These are phyloP conservation scores for Vicia villosa DNA, from an alignment of 306 rosid genomes.

Conservation along the genomic window DNA sequence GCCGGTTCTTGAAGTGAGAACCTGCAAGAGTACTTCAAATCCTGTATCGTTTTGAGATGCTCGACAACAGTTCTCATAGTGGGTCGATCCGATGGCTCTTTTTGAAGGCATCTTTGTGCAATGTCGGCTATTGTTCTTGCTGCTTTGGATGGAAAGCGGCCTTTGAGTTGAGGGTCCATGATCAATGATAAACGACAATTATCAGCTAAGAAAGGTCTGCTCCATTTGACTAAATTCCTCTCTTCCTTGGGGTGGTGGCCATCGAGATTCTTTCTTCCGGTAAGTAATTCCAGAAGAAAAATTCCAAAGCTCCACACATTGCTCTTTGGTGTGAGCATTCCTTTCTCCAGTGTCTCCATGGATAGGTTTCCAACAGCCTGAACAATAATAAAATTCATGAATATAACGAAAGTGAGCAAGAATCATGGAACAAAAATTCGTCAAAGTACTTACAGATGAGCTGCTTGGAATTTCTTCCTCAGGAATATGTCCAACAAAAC, in stretches of 20 bases:
- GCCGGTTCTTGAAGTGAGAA: slow-evolving; percentile 92
- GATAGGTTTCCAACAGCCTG: slow-evolving; percentile 95
- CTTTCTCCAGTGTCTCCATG: slow-evolving; percentile 90
- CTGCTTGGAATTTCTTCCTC: slow-evolving; percentile 81
- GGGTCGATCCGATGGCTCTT: slow-evolving; percentile 94
- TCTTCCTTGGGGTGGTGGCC: slow-evolving; percentile 95
- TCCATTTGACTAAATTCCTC: slow-evolving; percentile 94
- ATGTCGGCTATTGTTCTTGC: slow-evolving; percentile 85
- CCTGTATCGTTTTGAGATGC: slow-evolving; percentile 76
- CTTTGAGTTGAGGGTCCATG: slow-evolving; percentile 91
- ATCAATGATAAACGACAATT: slow-evolving; percentile 79
- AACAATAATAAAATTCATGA: slow-evolving; percentile 24
- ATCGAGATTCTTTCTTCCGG: slow-evolving; percentile 89
- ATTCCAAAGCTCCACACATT: slow-evolving; percentile 96
- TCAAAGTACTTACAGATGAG: slow-evolving; percentile 66
- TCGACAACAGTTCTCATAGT: slow-evolving; percentile 92
- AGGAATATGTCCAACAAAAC: slow-evolving; percentile 89
- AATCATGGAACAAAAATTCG: neutral
- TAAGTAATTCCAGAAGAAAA: slow-evolving; percentile 88
- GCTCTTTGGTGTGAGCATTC: slow-evolving; percentile 97
- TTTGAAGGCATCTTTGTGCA: slow-evolving; percentile 89
- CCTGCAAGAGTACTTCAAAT: slow-evolving; percentile 74
- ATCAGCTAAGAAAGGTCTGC: slow-evolving; percentile 86
- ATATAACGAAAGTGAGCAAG: slow-evolving; percentile 22
- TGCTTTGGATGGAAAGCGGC: slow-evolving; percentile 89